Percentiles rank a stretch among this genome's conserved stretches.
Conservation (phyloP, 2,329 filamentous ascomycete genomes). For the Neofusicoccum parvum region DNA sequence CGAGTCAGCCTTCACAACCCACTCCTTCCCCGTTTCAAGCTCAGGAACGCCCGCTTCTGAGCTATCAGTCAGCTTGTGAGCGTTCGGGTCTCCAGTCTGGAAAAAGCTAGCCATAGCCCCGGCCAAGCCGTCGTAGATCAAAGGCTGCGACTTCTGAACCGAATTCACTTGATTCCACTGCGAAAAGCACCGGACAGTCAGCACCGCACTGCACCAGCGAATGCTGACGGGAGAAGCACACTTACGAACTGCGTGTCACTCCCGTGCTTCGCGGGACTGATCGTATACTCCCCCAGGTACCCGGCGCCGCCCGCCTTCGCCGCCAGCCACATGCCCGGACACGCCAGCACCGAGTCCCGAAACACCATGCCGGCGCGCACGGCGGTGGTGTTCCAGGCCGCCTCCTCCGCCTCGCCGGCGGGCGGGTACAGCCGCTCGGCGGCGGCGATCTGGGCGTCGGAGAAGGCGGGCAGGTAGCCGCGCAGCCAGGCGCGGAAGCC, state of each 20-base stretch:
- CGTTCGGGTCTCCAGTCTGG: slow-evolving; percentile 61
- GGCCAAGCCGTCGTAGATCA: slow-evolving; percentile 59
- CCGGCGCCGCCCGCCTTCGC: slow-evolving; percentile 45
- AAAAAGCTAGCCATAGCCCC: slow-evolving; percentile 65
- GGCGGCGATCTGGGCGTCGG: slow-evolving; percentile 39
- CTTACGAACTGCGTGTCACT: slow-evolving; percentile 59
- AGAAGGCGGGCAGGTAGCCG: slow-evolving; percentile 57
- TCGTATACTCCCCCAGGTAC: slow-evolving; percentile 63
- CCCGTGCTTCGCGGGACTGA: slow-evolving; percentile 60
- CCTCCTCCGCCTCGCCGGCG: slow-evolving; percentile 48
- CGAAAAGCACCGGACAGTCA: slow-evolving; percentile 3
- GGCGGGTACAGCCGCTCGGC: slow-evolving; percentile 53
- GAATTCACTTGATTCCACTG: slow-evolving; percentile 59
- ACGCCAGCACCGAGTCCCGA: slow-evolving; percentile 61
- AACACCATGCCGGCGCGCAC: slow-evolving; percentile 60
- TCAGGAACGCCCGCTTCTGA: slow-evolving; percentile 49
- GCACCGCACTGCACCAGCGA: neutral
- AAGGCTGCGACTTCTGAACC: slow-evolving; percentile 54
- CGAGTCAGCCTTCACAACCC: slow-evolving; percentile 51
- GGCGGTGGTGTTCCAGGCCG: slow-evolving; percentile 53
- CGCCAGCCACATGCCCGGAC: slow-evolving; percentile 61
- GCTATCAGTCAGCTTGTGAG: slow-evolving; percentile 23
- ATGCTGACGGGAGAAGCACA: slow-evolving; percentile 13
- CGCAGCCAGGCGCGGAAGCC: slow-evolving; percentile 57
- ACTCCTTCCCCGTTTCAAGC: slow-evolving; percentile 49